Base-by-base conservation (phyloP, 2,329 filamentous ascomycete genomes). In the Pseudonectria foliicola region DNA sequence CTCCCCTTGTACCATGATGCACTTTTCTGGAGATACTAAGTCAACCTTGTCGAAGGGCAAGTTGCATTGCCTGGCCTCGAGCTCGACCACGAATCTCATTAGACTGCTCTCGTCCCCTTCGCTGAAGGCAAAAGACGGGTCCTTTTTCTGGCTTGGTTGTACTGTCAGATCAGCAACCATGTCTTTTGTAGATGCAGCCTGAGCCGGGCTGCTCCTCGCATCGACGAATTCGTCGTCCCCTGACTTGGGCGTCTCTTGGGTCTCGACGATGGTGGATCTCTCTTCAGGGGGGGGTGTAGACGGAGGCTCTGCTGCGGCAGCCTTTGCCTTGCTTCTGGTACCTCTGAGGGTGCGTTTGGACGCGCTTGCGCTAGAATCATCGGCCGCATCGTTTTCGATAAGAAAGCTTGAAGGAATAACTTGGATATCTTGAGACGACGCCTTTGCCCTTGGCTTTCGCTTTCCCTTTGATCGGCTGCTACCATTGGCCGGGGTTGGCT, bases 151-250 rank as follows among this genome's bases (percentile, higher is more conserved):
- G 15, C 32, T 43, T 11, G 35, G 39, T 25, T 31, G 26, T 21
- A 39, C 39, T 23, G 16, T 27, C n/a, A 13, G 33, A 21, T 27
- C 23, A 31, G 24, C 33, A 27, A 34, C 31, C 10, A 32, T 13
- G 24, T 43, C 25, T 14, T 38, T 34, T n/a, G n/a, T n/a, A 11
- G 35, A 28, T 4, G 37, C 24, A 7, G 53, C 46, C 4, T 46
- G 50, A 21, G 54, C 39, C 7, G 67, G 68, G 35, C 66, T 73
- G 24, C 59, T 66, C 28, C 57, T 59, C 10, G 69, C 70, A 49
- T 76, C 71, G 26, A 71, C 61, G 45, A 67, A 73, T 13, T 64
- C 61, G n/a, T 72, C 65, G 6, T 60, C 57, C 13, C 60, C 64
- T 3, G 65, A 67, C 32, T 56, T 68, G 2, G 66, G 62, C 6